Percentiles rank a stretch among this genome's conserved stretches.
These are phyloP conservation scores for Tylopilus plumbeoviolaceoides DNA, from an alignment of 768 basidiomycete species.

Conservation along the genomic window DNA sequence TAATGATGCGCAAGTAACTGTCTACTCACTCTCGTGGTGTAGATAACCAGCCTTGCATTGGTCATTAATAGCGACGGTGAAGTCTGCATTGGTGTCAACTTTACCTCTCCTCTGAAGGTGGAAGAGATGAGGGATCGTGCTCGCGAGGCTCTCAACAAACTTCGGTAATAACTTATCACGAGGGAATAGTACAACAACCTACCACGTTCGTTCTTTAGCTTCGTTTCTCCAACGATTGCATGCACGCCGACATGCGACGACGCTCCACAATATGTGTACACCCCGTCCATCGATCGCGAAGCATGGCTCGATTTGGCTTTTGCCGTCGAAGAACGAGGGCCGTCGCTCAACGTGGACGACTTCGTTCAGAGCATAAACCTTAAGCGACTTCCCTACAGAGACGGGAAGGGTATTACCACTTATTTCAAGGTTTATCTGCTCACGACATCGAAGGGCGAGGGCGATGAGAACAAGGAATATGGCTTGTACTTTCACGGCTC, in stretches of 20 bases:
- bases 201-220: background rate
- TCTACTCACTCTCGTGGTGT: background rate
- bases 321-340: conserved; percentile 12
- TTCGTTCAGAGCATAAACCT: conserved; percentile 17
- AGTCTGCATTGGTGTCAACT: conserved; percentile 16
- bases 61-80: conserved; percentile 11
- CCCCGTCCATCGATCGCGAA: conserved; percentile 19
- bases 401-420: background rate
- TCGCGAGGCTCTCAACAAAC: conserved; percentile 16
- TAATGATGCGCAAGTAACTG: conserved; percentile 12
- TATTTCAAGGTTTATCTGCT: conserved; percentile 13
- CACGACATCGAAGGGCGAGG: conserved; percentile 1
- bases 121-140: conserved; percentile 9
- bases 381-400: conserved; percentile 18
- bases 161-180: conserved; percentile 8
- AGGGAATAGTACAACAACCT: no score
- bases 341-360: conserved; percentile 9
- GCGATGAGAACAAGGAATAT: conserved; percentile 2
- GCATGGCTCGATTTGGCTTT: conserved; percentile 23
- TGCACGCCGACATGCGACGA: conserved; percentile 8
- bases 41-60: background rate
- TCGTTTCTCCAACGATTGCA: conserved; percentile 18
- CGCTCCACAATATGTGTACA: conserved; percentile 21
- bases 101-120: conserved; percentile 6
- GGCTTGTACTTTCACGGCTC: conserved; percentile 23